Evolutionary conservation across 75 land plant genomes (phyloP), one percentile per base, ranked within the genome.

Genomic region (Ceratopteris richardii): DNA sequence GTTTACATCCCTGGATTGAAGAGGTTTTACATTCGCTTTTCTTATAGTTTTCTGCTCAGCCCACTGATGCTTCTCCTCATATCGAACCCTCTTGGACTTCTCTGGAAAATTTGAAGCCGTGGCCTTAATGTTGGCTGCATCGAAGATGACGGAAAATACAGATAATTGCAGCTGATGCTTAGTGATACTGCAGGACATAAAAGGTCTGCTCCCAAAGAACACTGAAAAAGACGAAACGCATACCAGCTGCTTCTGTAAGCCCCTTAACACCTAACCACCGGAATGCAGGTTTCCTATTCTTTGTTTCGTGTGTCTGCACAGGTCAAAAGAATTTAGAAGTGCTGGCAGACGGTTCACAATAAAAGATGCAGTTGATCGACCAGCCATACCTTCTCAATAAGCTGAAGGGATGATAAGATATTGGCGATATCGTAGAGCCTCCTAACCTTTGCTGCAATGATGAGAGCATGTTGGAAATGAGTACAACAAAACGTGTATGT

Each of bases 371-470:
- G n/a, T n/a, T n/a, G n/a, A n/a, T n/a, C n/a, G n/a, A n/a, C n/a
- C n/a, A 54, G 23, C 11, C 2, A 1, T 71, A 89, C 96, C 96
- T 93, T 93, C 58, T 89, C 87, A 57, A 93, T 89, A 26, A 93
- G 87, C 56, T 79, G 80, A 69, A 93, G 68, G 22, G 98, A 82
- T 9, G 90, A 67, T 17, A 93, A 63, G 0, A 93, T 87, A 79
- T 93, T 93, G 22, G 96, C 98, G 62, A 93, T 93, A 69, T 93
- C 96, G 58, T 93, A 93, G 24, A 93, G 58, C 17, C 98, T 69
- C 54, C 98, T 71, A 5, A 93, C 96, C 64, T 93, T 93, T 0
- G 90, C 96, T 85, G 89, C 73, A 65, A 69, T 52, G 29, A 42
- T 0, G 28, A 71, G 11, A 47, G 25, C 42, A 27, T 18, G 47